Conservation (phyloP, 2,329 filamentous ascomycete genomes). For the Colletotrichum trifolii region DNA sequence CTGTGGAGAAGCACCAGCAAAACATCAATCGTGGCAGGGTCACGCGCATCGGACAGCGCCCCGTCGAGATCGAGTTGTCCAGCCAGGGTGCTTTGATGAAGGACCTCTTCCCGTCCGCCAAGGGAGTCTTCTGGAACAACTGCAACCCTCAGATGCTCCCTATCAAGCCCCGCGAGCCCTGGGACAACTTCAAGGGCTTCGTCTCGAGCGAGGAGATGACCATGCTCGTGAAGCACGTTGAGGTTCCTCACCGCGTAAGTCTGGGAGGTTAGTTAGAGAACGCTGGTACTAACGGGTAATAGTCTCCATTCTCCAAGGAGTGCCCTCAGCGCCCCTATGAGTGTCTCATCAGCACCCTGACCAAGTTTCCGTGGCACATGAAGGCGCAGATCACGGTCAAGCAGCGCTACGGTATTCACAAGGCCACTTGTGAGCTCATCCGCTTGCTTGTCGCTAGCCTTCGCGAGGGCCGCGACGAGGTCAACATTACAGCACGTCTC, state of each 20-base stretch:
- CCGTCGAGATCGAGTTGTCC: conserved; percentile 67
- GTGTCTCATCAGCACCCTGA: conserved; percentile 71
- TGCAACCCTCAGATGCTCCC: conserved; percentile 53
- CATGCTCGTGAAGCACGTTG: conserved; percentile 72
- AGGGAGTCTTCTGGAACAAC: conserved; percentile 66
- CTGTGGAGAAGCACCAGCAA: conserved; percentile 60
- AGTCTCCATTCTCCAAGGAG: conserved; percentile 70
- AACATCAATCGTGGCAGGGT: conserved; percentile 52
- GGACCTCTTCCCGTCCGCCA: conserved; percentile 69
- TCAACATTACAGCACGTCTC: conserved; percentile 64
- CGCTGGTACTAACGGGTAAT: conserved; percentile 3
- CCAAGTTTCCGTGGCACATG: conserved; percentile 72
- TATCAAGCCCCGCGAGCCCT: conserved; percentile 51
- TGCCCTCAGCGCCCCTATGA: conserved; percentile 75
- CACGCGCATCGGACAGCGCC: conserved; percentile 66
- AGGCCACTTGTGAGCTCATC: conserved; percentile 61
- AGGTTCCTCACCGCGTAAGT: conserved; percentile 71
- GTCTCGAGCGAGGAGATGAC: conserved; percentile 71
- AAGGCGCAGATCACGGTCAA: conserved; percentile 66
- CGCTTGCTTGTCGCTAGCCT: conserved; percentile 20
- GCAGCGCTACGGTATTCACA: conserved; percentile 65
- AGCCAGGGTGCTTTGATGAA: conserved; percentile 68
- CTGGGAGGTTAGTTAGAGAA: neutral
- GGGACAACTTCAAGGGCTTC: conserved; percentile 69
- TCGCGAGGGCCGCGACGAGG: conserved; percentile 49